phyloP scores from a whole-genome alignment of 1,284 basidiomycete species.

The Violaceomyces palustris region DNA sequence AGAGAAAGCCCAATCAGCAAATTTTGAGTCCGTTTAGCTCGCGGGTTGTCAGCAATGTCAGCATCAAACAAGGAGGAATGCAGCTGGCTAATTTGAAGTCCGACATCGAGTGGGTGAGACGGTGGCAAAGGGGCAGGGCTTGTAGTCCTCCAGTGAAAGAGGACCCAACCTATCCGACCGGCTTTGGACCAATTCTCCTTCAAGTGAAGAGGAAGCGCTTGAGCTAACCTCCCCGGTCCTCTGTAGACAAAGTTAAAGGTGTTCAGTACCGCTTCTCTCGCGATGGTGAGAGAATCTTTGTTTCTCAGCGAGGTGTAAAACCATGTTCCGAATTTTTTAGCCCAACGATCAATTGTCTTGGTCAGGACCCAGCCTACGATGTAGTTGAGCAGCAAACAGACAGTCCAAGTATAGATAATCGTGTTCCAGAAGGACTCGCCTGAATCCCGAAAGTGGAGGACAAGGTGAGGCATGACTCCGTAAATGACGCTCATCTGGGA shows the following conservation, averaged over 20 bases:
- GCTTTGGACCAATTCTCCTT: too few relatives aligned
- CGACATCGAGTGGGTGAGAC: slow-evolving; percentile 54
- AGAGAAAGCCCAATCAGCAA: slow-evolving; percentile 50
- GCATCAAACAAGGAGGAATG: slow-evolving; percentile 54
- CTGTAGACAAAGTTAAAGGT: too few relatives aligned
- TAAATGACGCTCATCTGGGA: slow-evolving; percentile 55
- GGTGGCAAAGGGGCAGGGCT: slow-evolving; percentile 49
- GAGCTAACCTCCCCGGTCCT: too few relatives aligned
- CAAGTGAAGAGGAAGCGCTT: too few relatives aligned
- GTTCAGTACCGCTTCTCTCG: too few relatives aligned
- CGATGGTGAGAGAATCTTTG: too few relatives aligned
- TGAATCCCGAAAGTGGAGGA: slow-evolving; percentile 49
- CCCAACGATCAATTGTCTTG: slow-evolving; percentile 18
- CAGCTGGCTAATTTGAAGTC: slow-evolving; percentile 53
- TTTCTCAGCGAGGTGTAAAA: too few relatives aligned
- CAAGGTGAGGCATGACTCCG: slow-evolving; percentile 53
- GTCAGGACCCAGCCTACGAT: slow-evolving; percentile 48
- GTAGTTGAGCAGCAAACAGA: slow-evolving; percentile 53
- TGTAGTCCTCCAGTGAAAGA: slow-evolving; percentile 51
- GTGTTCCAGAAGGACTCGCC: slow-evolving; percentile 53
- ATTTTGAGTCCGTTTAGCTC: slow-evolving; percentile 52
- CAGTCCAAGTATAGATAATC: slow-evolving; percentile 53
- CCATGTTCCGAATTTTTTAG: slow-evolving; percentile 16
- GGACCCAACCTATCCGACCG: slow-evolving; percentile 38
- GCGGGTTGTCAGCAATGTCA: slow-evolving; percentile 50